Evolutionary conservation across 2,329 filamentous ascomycete genomes (phyloP).

Genomic region (Curvularia verruculosa): DNA sequence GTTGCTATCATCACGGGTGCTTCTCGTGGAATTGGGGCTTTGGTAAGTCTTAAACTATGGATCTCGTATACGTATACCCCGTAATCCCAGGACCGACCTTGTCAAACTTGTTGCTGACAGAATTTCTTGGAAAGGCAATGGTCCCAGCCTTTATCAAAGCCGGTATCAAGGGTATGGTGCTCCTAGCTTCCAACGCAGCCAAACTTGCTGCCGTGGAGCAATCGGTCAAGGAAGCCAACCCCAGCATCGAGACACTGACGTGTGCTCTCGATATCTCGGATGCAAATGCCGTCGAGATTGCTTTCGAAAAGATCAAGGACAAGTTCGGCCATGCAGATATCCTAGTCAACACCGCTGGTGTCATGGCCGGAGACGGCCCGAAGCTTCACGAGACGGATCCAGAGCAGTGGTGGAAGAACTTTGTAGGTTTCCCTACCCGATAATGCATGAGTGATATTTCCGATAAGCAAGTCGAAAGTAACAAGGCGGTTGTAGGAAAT

Average conservation of each 20-base stretch:
- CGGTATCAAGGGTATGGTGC: slow-evolving; percentile 41
- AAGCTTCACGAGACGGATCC: slow-evolving; percentile 26
- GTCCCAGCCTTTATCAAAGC: slow-evolving; percentile 46
- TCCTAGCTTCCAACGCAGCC: slow-evolving; percentile 37
- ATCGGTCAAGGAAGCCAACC: slow-evolving; percentile 36
- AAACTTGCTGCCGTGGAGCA: slow-evolving; percentile 33
- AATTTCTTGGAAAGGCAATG: slow-evolving; percentile 27
- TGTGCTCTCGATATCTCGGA: slow-evolving; percentile 39
- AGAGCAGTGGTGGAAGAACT: slow-evolving; percentile 25
- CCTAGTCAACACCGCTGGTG: slow-evolving; percentile 26
- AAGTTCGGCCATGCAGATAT: slow-evolving; percentile 28
- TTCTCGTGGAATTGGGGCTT: slow-evolving; percentile 47
- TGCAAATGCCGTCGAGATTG: slow-evolving; percentile 20
- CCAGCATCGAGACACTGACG: slow-evolving; percentile 37
- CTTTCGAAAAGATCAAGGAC: slow-evolving; percentile 23
- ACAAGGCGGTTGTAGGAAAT: slow-evolving; percentile 31
- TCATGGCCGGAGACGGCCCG: slow-evolving; percentile 16
- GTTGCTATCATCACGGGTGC: slow-evolving; percentile 51
- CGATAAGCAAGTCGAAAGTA: not conserved
- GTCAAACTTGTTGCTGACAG: not conserved
- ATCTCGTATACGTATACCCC: not conserved
- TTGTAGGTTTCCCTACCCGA: slow-evolving; percentile 16
- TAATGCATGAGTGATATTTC: not conserved
- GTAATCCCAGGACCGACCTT: not conserved
- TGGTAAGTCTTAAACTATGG: slow-evolving; percentile 15